Evolutionary conservation across 345 rosid species (phyloP).

Genomic region (Tarenaya hassleriana): DNA sequence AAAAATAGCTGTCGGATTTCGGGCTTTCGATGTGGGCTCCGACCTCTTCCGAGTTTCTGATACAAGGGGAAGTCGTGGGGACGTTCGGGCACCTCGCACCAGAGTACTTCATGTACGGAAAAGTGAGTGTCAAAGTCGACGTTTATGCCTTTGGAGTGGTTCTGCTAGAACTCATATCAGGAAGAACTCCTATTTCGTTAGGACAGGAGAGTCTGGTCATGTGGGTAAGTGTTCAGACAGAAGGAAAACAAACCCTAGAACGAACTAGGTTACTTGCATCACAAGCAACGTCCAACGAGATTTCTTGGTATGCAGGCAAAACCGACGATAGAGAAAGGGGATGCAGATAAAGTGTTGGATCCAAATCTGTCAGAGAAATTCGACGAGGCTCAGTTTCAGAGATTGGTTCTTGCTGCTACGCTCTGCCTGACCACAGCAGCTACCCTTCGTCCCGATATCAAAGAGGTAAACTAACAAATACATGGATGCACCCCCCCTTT

Average conservation of each 20-base stretch:
- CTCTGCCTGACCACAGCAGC: conserved; percentile 67
- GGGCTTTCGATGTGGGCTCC: conserved; percentile 92
- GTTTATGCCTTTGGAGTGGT: conserved; percentile 92
- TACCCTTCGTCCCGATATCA: conserved; percentile 72
- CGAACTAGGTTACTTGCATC: conserved; percentile 4
- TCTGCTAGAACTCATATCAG: conserved; percentile 77
- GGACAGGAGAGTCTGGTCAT: conserved; percentile 79
- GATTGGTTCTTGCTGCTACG: conserved; percentile 70
- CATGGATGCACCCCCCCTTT: too few relatives aligned
- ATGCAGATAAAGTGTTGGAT: conserved; percentile 54
- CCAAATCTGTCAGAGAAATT: conserved; percentile 43
- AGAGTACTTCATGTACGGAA: conserved; percentile 94
- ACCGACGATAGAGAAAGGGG: conserved; percentile 51
- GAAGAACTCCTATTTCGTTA: conserved; percentile 60
- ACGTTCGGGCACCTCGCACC: conserved; percentile 99
- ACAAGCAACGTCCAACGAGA: background rate
- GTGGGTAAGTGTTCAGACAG: conserved; percentile 62
- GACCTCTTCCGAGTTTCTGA: conserved; percentile 45
- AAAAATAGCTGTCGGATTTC: conserved; percentile 70
- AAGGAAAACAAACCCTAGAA: too few relatives aligned
- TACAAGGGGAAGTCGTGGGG: conserved; percentile 65
- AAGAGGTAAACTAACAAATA: conserved; percentile 61
- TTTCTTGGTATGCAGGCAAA: conserved; percentile 57
- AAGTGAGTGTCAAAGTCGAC: conserved; percentile 84
- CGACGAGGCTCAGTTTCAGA: conserved; percentile 51